Conservation (phyloP, 768 basidiomycete genomes). For the Vishniacozyma victoriae region DNA sequence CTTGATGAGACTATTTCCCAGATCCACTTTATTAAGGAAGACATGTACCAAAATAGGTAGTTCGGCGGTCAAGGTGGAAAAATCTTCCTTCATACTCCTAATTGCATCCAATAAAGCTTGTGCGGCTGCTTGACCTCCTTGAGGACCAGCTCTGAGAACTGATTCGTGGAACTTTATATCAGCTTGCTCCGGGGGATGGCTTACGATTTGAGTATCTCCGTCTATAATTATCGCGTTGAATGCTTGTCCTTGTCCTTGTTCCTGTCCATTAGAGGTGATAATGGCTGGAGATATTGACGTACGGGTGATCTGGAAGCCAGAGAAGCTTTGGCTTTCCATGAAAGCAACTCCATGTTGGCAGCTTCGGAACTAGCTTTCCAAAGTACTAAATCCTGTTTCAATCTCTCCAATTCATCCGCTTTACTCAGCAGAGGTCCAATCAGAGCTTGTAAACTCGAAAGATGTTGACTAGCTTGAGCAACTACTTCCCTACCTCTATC, state of each 20-base stretch:
- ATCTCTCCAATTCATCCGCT: slow-evolving; percentile 17
- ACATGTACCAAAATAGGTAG: slow-evolving; percentile 29
- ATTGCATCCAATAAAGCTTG: slow-evolving; percentile 8
- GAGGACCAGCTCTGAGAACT: slow-evolving; percentile 20
- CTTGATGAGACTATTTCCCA: slow-evolving; percentile 29
- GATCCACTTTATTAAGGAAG: slow-evolving; percentile 32
- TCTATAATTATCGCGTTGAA: slow-evolving; percentile 34
- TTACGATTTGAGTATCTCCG: slow-evolving; percentile 35
- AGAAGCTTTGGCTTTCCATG: neutral
- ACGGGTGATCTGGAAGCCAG: too few relatives aligned
- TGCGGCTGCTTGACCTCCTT: slow-evolving; percentile 38
- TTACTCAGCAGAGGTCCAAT: slow-evolving; percentile 14
- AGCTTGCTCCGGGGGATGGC: neutral
- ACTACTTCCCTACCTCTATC: slow-evolving; percentile 10
- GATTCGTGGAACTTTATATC: slow-evolving; percentile 26
- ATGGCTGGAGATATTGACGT: neutral
- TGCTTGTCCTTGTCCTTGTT: neutral
- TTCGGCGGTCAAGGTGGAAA: too few relatives aligned
- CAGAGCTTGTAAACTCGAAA: slow-evolving; percentile 9
- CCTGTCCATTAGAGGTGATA: neutral
- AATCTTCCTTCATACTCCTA: neutral
- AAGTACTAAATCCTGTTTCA: slow-evolving; percentile 27
- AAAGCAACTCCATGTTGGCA: neutral
- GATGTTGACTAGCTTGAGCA: slow-evolving; percentile 11
- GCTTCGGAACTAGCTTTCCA: slow-evolving; percentile 13